These are phyloP conservation scores for Globisporangium okanoganense DNA, from an alignment of 352 stramenopile genomes.

Conservation along the genomic window DNA sequence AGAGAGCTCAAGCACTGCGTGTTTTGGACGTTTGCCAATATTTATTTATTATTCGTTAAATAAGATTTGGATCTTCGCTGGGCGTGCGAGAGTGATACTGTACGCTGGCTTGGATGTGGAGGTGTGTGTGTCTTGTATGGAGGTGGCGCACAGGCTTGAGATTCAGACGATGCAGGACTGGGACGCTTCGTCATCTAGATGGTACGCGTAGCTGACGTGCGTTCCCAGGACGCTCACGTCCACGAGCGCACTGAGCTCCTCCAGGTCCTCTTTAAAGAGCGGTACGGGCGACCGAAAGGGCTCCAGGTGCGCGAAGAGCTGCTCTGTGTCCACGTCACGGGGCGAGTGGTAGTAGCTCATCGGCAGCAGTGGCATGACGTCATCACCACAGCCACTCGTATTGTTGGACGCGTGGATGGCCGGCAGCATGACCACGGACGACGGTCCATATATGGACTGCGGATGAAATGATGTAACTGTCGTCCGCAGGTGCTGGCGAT, in stretches of 20 bases:
- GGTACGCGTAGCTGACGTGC: background rate
- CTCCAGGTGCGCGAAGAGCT: constrained; percentile 20
- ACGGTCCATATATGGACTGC: background rate
- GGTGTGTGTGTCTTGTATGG: background rate
- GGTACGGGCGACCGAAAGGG: constrained; percentile 29
- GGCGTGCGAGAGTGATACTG: too few species aligned
- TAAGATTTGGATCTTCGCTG: background rate
- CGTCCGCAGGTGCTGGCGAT: background rate
- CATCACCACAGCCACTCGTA: background rate
- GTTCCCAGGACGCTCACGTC: constrained; percentile 16
- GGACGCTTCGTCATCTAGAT: background rate
- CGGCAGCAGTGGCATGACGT: background rate
- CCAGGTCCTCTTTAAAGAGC: constrained; percentile 34
- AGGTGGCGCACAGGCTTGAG: background rate
- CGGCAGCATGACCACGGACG: constrained; percentile 10
- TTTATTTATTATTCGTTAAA: constrained; percentile 7
- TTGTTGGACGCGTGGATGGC: background rate
- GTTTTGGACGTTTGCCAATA: too few species aligned
- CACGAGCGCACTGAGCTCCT: constrained; percentile 35
- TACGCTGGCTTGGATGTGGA: too few species aligned
- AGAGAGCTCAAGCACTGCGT: too few species aligned
- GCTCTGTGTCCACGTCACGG: constrained; percentile 20
- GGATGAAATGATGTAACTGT: constrained; percentile 2
- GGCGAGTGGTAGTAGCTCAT: constrained; percentile 17
- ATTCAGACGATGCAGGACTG: constrained; percentile 10